These are phyloP conservation scores for Blepharisma undulans DNA, from an alignment of 169 alveolate genomes.

Conservation along the genomic window DNA sequence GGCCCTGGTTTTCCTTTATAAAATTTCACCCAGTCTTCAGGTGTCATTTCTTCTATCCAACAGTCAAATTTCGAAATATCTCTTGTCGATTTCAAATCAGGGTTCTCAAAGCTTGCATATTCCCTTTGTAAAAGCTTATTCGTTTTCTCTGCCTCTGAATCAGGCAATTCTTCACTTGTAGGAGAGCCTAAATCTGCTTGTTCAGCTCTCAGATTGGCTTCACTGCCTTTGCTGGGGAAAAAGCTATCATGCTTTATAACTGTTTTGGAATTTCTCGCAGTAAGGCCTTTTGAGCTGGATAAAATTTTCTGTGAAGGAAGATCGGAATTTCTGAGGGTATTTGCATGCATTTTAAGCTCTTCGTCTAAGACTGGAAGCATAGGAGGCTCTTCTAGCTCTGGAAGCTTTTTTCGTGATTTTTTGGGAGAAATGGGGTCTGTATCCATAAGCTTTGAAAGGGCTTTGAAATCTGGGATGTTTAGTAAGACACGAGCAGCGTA, in stretches of 20 bases:
- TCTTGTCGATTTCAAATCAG: slow-evolving; percentile 43
- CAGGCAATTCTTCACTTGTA: neutral
- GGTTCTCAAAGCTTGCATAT: slow-evolving; percentile 12
- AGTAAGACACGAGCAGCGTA: slow-evolving; percentile 26
- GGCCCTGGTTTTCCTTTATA: slow-evolving; percentile 61
- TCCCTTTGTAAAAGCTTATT: neutral
- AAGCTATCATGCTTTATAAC: neutral
- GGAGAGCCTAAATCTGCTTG: slow-evolving; percentile 5
- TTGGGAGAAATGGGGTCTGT: neutral
- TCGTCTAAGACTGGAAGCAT: neutral
- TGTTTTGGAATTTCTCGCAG: slow-evolving; percentile 15
- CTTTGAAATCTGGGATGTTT: slow-evolving; percentile 32
- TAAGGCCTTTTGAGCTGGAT: slow-evolving; percentile 6
- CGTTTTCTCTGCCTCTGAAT: neutral
- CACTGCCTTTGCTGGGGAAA: slow-evolving; percentile 5
- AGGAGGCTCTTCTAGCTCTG: neutral
- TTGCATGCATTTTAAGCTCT: neutral
- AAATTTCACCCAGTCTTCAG: slow-evolving; percentile 62
- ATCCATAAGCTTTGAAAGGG: neutral
- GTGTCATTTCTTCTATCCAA: slow-evolving; percentile 71
- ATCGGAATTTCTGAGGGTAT: slow-evolving; percentile 1
- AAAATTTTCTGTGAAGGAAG: neutral
- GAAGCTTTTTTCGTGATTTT: neutral
- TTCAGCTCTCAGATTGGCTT: slow-evolving; percentile 28
- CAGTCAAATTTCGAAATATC: slow-evolving; percentile 69